Percentiles rank a stretch among this genome's conserved stretches.
These are phyloP conservation scores for Nicotiana obtusifolia DNA, from an alignment of 257 asterid genomes.

Conservation along the genomic window DNA sequence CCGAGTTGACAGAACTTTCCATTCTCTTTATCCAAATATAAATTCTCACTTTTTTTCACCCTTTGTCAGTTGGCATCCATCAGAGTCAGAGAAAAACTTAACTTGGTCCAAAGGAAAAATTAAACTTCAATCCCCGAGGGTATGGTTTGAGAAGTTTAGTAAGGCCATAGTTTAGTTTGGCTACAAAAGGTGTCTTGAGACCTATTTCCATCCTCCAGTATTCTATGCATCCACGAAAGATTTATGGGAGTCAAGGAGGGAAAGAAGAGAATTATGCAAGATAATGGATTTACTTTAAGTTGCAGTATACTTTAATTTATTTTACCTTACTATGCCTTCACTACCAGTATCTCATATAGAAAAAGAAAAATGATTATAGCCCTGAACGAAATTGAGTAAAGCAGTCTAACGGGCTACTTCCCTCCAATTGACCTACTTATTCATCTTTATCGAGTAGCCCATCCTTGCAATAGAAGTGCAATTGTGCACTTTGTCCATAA, in stretches of 20 bases:
- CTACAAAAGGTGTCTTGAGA: neutral
- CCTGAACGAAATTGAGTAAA: neutral
- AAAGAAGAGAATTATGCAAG: neutral
- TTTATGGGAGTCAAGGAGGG: neutral
- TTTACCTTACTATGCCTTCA: neutral
- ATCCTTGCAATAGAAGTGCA: neutral
- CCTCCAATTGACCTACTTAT: neutral
- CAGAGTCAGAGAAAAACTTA: neutral
- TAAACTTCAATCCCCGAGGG: too few species aligned
- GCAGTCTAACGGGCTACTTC: neutral
- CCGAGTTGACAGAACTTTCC: neutral
- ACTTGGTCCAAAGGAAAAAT: neutral
- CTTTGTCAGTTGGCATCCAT: neutral
- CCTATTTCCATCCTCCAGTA: neutral
- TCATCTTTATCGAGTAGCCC: neutral
- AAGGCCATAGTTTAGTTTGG: too few species aligned
- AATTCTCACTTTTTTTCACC: neutral
- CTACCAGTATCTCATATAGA: neutral
- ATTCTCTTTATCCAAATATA: neutral
- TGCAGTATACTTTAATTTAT: neutral
- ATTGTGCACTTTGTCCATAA: neutral
- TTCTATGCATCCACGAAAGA: neutral
- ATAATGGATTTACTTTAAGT: neutral
- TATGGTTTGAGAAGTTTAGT: too few species aligned
- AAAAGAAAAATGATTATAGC: neutral